Percentiles rank a stretch among this genome's conserved stretches.
phyloP scores from a whole-genome alignment of 805 yeast genomes.

The Candida pseudoglaebosa region DNA sequence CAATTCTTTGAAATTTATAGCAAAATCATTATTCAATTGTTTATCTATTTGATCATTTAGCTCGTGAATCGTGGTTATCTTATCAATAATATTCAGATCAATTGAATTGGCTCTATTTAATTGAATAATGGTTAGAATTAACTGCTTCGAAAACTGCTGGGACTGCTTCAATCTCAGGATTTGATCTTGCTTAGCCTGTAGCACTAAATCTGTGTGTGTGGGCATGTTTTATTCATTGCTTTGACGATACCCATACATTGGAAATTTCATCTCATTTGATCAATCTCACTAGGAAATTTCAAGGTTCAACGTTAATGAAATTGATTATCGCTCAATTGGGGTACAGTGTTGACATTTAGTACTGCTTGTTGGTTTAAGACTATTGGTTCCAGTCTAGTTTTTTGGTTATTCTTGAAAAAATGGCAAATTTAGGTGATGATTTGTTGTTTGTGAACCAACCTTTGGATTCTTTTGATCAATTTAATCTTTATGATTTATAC shows the following conservation, averaged over 20 bases:
- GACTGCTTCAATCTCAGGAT: conserved; percentile 22
- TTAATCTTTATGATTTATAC: conserved; percentile 3
- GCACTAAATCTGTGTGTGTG: conserved; percentile 24
- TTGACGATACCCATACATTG: conserved; percentile 1
- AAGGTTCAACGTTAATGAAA: background rate
- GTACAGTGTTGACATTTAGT: background rate
- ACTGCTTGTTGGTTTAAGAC: background rate
- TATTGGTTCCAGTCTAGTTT: background rate
- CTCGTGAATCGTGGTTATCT: conserved; percentile 39
- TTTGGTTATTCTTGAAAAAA: background rate
- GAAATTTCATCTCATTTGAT: background rate
- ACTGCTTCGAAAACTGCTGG: conserved; percentile 21
- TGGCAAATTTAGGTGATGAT: conserved; percentile 4
- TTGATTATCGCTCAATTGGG: background rate
- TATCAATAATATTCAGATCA: conserved; percentile 20
- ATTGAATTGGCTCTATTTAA: conserved; percentile 7
- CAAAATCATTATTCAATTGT: conserved; percentile 33
- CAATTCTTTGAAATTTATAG: conserved; percentile 25
- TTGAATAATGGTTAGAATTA: conserved; percentile 19
- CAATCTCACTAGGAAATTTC: background rate
- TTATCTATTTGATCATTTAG: conserved; percentile 33
- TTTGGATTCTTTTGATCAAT: background rate
- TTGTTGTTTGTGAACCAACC: conserved; percentile 2
- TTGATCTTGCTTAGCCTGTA: conserved; percentile 34
- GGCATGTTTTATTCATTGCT: conserved; percentile 9